Evolutionary conservation across 495 filamentous ascomycete genomes (phyloP), one percentile per base, ranked within the genome.

Genomic region (Hypoxylon intermedium): DNA sequence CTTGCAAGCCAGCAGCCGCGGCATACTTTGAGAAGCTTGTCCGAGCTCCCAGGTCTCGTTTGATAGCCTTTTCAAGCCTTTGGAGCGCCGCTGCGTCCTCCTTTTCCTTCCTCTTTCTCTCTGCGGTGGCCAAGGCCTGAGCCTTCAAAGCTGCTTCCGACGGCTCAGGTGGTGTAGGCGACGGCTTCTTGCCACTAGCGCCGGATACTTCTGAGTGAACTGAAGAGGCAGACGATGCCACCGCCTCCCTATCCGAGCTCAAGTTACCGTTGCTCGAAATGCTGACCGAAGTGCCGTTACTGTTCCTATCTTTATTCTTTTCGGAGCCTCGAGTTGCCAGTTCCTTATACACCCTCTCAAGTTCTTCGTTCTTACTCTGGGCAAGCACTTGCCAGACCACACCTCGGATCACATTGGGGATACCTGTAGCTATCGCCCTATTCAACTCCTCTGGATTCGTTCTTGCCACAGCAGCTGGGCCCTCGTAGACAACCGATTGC

Each of bases 331-430:
- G 84, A 19, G 80, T 80, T 19, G 93, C 82, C 4, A 99, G 78
- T 41, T 97, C 93, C 36, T 82, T 83, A 69, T 98, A 99, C 1
- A 92, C 83, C n/a, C 79, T 80, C 71, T 98, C 94, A 13, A 98
- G 76, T 23, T 96, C 93, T 45, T 92, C 86, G 60, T 89, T 93
- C 70, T 93, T 93, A 74, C 92, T 97, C 67, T 96, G 90, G 3
- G 95, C 92, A 63, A 99, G 73, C 9, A 97, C 92, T 73, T 99
- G 94, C 94, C 94, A 99, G 20, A 99, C 91, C 9, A 97, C 95
- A 16, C 94, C 94, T 41, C 94, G 85, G 51, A 99, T 95, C 13
- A 92, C 94, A 63, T 87, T 91, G 2, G 94, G 94, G 52, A 99
- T 98, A 34, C 94, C 94, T 43, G 89, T 87, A 31, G 94, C 90